phyloP scores from a whole-genome alignment of 2,329 filamentous ascomycete species.

The Penicillium carneum region DNA sequence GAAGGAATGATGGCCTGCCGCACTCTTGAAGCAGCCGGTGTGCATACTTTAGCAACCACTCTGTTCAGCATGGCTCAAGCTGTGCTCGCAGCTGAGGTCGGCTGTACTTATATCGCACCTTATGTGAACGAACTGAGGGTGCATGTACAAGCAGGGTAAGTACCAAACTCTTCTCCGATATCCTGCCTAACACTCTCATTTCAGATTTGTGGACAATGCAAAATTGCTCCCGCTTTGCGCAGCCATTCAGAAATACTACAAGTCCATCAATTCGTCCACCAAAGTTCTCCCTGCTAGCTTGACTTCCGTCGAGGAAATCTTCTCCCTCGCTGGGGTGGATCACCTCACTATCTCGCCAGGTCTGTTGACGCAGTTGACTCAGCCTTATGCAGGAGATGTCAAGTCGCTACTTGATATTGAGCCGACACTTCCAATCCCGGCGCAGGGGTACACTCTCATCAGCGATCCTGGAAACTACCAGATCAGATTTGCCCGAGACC shows the following conservation, averaged over 20 bases:
- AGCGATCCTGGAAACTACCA: conserved; percentile 59
- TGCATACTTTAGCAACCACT: conserved; percentile 68
- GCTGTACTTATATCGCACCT: conserved; percentile 69
- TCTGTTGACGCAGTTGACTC: conserved; percentile 59
- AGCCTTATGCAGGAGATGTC: conserved; percentile 47
- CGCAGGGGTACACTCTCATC: conserved; percentile 37
- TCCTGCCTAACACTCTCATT: background rate
- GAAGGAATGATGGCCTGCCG: conserved; percentile 68
- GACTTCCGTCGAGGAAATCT: conserved; percentile 65
- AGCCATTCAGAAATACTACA: conserved; percentile 62
- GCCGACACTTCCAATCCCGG: conserved; percentile 19
- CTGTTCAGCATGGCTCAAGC: conserved; percentile 70
- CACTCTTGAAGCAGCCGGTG: conserved; percentile 60
- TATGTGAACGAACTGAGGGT: conserved; percentile 71
- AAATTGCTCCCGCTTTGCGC: conserved; percentile 58
- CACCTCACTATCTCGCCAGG: conserved; percentile 67
- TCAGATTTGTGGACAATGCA: conserved; percentile 39
- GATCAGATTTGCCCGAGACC: conserved; percentile 59
- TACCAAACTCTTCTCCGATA: background rate
- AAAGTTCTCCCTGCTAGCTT: conserved; percentile 65
- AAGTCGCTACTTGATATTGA: conserved; percentile 42
- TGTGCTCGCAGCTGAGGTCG: conserved; percentile 62
- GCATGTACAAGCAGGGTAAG: conserved; percentile 60
- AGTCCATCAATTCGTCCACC: conserved; percentile 49
- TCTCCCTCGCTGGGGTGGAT: conserved; percentile 63